Conservation (phyloP, 257 asterid genomes). For the Petrea volubilis region DNA sequence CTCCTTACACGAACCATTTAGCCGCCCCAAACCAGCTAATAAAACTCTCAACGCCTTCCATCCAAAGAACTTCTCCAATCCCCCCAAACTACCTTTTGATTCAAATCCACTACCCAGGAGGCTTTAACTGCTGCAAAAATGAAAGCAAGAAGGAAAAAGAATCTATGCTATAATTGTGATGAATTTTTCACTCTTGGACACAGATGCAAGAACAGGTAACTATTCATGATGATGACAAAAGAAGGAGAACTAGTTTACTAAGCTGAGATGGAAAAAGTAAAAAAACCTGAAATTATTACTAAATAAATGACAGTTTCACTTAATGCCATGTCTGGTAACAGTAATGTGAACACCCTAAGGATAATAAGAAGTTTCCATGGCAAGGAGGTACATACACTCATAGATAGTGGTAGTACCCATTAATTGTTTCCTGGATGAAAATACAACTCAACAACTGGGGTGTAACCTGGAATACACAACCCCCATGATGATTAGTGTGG, state of each 20-base stretch:
- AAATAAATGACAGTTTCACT: neutral
- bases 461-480: neutral
- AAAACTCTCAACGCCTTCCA: neutral
- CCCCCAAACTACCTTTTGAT: neutral
- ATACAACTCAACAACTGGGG: neutral
- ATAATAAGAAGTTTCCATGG: neutral
- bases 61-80: neutral
- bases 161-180: neutral
- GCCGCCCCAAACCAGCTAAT: neutral
- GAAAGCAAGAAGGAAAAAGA: neutral
- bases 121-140: neutral
- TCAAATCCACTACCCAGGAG: neutral
- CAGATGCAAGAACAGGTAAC: neutral
- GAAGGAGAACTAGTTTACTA: neutral
- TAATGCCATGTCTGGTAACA: neutral
- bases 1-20: neutral
- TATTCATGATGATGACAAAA: neutral
- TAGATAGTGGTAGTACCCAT: neutral
- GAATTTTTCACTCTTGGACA: neutral
- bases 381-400: neutral
- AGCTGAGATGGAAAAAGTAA: neutral
- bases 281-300: neutral
- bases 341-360: neutral
- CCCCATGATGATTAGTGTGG: neutral
- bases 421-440: neutral